Evolutionary conservation across 1,284 basidiomycete species (phyloP), one percentile per base, ranked within the genome.

Genomic region (Fomitopsis betulina): DNA sequence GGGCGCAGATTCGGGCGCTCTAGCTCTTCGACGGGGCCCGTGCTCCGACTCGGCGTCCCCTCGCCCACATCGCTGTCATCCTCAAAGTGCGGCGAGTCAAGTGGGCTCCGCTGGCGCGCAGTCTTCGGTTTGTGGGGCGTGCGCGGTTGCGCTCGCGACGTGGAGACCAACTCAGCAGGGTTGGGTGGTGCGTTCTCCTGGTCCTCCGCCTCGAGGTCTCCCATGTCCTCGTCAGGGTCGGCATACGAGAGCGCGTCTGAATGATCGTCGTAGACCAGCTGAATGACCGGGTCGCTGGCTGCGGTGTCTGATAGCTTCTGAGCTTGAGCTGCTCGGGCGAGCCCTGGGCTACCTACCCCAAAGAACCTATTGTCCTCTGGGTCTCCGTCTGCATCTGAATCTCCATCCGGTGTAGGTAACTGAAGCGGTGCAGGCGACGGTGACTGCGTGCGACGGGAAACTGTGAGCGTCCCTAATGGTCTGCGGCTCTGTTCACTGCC

Each of bases 351-450:
- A 45, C 65, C 60, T 12, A 64, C 54, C 35, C 65, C 66, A 12
- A 63, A 37, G 53, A 68, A 69, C 12, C 68, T 58, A 53, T 69
- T 64, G 51, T 68, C 65, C 45, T 64, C 65, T 9, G 64, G 60
- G 62, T 65, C 61, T 23, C 59, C 57, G 32, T 62, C 62, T 43
- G 49, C 49, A 25, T 63, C 64, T 3, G 61, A 59, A 5, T 32
- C 49, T 8, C 49, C 49, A 21, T 62, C 51, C 2, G 62, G 63
- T 3, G 64, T 25, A 61, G 63, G 37, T 56, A 58, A 35, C 58
- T 59, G 17, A 21, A 47, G 45, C 57, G 62, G 23, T 57, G 63
- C 39, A 12, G 50, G 37, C 4, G 35, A 59, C 17, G 54, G 53
- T 9, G 62, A 62, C 40, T 56, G 58, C 9, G 63, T 57, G 12